Evolutionary conservation across 2,329 filamentous ascomycete genomes (phyloP).

Genomic region (Calycina herbarum): DNA sequence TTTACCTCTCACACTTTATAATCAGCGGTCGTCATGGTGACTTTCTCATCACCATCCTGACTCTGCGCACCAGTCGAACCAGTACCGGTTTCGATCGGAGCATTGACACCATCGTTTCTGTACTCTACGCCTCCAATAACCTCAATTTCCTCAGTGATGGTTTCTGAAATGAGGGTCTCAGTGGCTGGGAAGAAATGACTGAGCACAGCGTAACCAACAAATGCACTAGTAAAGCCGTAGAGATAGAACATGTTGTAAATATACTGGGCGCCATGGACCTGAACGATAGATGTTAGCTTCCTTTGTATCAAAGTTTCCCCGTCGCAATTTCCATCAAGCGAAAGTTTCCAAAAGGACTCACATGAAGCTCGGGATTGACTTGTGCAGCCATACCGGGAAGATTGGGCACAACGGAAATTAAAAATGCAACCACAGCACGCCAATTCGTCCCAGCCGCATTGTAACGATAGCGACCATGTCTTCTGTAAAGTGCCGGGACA

Average conservation of each 20-base stretch:
- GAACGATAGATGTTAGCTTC: neutral
- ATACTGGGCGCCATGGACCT: slow-evolving; percentile 30
- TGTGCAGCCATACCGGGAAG: slow-evolving; percentile 32
- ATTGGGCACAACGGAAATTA: slow-evolving; percentile 29
- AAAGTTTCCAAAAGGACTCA: slow-evolving; percentile 23
- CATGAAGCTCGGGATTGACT: slow-evolving; percentile 28
- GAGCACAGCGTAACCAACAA: slow-evolving; percentile 36
- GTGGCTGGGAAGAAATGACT: slow-evolving; percentile 38
- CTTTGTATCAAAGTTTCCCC: no score
- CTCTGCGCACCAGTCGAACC: neutral
- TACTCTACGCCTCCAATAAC: slow-evolving; percentile 22
- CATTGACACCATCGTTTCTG: slow-evolving; percentile 17
- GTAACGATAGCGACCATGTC: slow-evolving; percentile 30
- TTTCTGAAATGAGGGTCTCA: slow-evolving; percentile 35
- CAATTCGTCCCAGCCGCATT: slow-evolving; percentile 31
- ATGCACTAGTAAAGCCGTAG: slow-evolving; percentile 41
- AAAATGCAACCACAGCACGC: slow-evolving; percentile 30
- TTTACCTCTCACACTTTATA: slow-evolving; percentile 5
- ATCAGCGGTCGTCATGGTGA: slow-evolving; percentile 21
- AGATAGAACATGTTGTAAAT: slow-evolving; percentile 42
- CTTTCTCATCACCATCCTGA: slow-evolving; percentile 22
- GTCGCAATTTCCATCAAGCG: no score
- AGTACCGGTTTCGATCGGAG: slow-evolving; percentile 10
- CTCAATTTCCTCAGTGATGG: slow-evolving; percentile 37
- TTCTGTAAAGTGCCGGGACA: slow-evolving; percentile 39